Evolutionary conservation across 2,329 filamentous ascomycete species (phyloP), one percentile per base, ranked within the genome.

Genomic region (Scleromitrula shiraiana): DNA sequence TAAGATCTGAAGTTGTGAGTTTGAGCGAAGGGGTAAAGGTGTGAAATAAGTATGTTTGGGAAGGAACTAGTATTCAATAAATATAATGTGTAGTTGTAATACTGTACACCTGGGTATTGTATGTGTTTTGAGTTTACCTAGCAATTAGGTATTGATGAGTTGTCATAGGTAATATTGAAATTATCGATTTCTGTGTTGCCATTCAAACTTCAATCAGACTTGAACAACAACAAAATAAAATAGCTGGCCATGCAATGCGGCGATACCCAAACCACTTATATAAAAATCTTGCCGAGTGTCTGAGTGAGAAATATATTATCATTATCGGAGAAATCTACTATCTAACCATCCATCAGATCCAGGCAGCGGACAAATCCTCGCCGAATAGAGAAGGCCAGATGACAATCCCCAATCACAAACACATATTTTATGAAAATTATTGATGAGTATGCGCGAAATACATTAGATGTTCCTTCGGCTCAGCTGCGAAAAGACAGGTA

Each of bases 341-440:
- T 24, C 27, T 17, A 20, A 30, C 24, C 10, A 32, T n/a, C 17
- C 5, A 29, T 41, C 27, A 30, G 15, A 36, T 27, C 23, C 30
- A 23, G n/a, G 35, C 24, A 41, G 12, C 37, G 37, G 37, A 33
- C 4, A 19, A 14, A 22, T 5, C 19, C 33, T 40, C 12, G n/a
- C 37, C 37, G 17, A 7, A 35, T 47, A n/a, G 15, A 41, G 37
- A 27, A 47, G 44, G 27, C 36, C 44, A 47, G 37, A 47, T 47
- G 44, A 47, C 41, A 47, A 35, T 41, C 29, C n/a, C n/a, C n/a
- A n/a, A n/a, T n/a, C n/a, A n/a, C n/a, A n/a, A n/a, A n/a, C n/a
- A n/a, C n/a, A n/a, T n/a, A n/a, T n/a, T n/a, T n/a, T n/a, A n/a
- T n/a, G n/a, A n/a, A n/a, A n/a, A 29, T 7, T 29, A 29, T 29